Percentiles rank a stretch among this genome's conserved stretches.
These are phyloP conservation scores for Metschnikowia orientalis DNA, from an alignment of 805 yeast species.

Conservation along the genomic window DNA sequence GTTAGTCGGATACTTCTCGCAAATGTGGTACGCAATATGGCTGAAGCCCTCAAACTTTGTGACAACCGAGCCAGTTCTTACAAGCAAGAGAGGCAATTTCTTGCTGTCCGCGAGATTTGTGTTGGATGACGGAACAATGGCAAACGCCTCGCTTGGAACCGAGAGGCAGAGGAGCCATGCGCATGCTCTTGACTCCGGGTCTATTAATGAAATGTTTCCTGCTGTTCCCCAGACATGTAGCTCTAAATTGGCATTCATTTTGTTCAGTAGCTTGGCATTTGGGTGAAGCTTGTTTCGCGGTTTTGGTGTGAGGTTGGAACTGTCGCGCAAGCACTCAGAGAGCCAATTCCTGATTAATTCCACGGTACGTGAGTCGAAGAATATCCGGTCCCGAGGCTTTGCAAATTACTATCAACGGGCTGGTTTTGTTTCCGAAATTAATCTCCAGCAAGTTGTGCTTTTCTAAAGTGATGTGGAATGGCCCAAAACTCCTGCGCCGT, in stretches of 20 bases:
- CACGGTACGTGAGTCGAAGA: too few species aligned
- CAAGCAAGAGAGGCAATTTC: constrained; percentile 46
- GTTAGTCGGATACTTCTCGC: constrained; percentile 12
- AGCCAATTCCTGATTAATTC: too few species aligned
- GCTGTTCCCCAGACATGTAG: constrained; percentile 55
- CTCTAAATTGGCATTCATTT: too few species aligned
- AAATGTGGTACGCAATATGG: constrained; percentile 32
- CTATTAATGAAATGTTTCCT: constrained; percentile 39
- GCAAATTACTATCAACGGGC: too few species aligned
- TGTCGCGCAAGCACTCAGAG: too few species aligned
- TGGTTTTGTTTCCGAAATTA: too few species aligned
- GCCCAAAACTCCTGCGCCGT: neutral
- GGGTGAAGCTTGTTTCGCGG: too few species aligned
- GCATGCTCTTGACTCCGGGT: constrained; percentile 49
- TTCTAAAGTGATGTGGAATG: too few species aligned
- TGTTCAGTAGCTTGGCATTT: too few species aligned
- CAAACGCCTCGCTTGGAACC: constrained; percentile 15
- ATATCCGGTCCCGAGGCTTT: too few species aligned
- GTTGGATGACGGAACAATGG: constrained; percentile 54
- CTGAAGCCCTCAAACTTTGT: constrained; percentile 37
- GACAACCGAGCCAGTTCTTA: constrained; percentile 13
- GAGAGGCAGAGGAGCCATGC: constrained; percentile 36
- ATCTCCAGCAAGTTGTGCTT: too few species aligned
- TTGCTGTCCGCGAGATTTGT: constrained; percentile 48
- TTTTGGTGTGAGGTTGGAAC: too few species aligned